Conservation (phyloP, 176 grass and related monocot species). For the sorghum (Sorghum bicolor) region DNA sequence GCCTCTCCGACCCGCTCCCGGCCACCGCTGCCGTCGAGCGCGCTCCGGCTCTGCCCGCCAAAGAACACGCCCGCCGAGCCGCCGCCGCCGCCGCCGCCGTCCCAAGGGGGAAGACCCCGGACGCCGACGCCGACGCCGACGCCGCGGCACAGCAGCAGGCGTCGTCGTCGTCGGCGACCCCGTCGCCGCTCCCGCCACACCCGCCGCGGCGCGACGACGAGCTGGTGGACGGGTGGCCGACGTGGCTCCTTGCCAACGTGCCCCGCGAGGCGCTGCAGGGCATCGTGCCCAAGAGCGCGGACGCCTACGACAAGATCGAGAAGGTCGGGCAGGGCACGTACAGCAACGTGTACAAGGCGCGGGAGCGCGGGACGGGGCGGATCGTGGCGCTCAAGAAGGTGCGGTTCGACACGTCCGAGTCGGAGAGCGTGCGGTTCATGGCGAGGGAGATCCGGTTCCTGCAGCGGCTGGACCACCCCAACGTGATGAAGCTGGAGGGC, state of each 20-base stretch:
- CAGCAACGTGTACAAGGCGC: slow-evolving; percentile 74
- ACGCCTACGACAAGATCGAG: slow-evolving; percentile 69
- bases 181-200: neutral
- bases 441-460: slow-evolving; percentile 55
- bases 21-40: neutral
- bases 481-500: slow-evolving; percentile 60
- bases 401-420: slow-evolving; percentile 60
- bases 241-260: slow-evolving; percentile 56
- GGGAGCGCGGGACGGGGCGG: slow-evolving; percentile 56
- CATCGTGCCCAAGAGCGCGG: slow-evolving; percentile 54
- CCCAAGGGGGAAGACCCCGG: neutral
- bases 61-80: neutral
- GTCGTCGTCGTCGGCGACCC: neutral
- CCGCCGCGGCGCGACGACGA: slow-evolving; percentile 31
- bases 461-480: slow-evolving; percentile 60
- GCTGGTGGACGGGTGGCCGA: slow-evolving; percentile 63
- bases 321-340: slow-evolving; percentile 71
- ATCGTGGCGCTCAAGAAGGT: slow-evolving; percentile 72
- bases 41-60: neutral
- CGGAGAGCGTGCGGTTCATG: slow-evolving; percentile 63
- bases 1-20: slow-evolving; percentile 27
- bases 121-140: neutral
- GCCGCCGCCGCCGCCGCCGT: neutral
- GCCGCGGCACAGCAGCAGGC: too few relatives aligned
- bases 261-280: slow-evolving; percentile 46